Evolutionary conservation across 176 grass and related monocot genomes (phyloP).

Genomic region (Ensete glaucum): DNA sequence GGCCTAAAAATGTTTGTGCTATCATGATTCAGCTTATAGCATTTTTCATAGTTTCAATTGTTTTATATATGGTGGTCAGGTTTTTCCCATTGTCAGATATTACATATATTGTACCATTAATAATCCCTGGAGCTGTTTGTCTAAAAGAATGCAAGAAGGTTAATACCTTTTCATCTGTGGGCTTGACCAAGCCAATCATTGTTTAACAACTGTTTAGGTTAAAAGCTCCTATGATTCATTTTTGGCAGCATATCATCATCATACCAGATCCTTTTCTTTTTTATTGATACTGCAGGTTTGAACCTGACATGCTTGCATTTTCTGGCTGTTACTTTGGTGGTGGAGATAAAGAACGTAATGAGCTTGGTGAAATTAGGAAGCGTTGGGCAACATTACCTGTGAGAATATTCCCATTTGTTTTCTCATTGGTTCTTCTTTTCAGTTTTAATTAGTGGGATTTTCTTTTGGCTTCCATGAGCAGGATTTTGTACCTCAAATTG

Average conservation of each 20-base stretch:
- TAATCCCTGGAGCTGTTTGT: neutral
- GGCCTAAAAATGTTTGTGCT: neutral
- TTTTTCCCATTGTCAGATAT: no score
- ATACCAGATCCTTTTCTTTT: neutral
- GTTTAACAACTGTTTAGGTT: neutral
- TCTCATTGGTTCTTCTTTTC: neutral
- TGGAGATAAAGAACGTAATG: slow-evolving; percentile 78
- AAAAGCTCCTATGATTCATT: neutral
- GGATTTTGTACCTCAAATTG: neutral
- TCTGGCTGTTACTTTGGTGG: slow-evolving; percentile 93
- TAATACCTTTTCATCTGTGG: neutral
- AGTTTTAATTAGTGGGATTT: neutral
- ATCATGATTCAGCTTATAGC: neutral
- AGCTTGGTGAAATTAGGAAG: slow-evolving; percentile 87
- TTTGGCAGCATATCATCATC: neutral
- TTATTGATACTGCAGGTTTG: slow-evolving; percentile 50
- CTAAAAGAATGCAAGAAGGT: neutral
- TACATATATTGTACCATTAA: neutral
- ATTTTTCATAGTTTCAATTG: neutral
- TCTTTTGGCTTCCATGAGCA: neutral
- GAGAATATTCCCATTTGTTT: slow-evolving; percentile 12
- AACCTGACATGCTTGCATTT: slow-evolving; percentile 99
- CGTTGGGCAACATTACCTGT: slow-evolving; percentile 94
- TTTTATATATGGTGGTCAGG: neutral
- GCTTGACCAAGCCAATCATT: neutral